Percentiles rank a stretch among this genome's conserved stretches.
These are phyloP conservation scores for Xylaria venustula DNA, from an alignment of 495 filamentous ascomycete genomes.

Conservation along the genomic window DNA sequence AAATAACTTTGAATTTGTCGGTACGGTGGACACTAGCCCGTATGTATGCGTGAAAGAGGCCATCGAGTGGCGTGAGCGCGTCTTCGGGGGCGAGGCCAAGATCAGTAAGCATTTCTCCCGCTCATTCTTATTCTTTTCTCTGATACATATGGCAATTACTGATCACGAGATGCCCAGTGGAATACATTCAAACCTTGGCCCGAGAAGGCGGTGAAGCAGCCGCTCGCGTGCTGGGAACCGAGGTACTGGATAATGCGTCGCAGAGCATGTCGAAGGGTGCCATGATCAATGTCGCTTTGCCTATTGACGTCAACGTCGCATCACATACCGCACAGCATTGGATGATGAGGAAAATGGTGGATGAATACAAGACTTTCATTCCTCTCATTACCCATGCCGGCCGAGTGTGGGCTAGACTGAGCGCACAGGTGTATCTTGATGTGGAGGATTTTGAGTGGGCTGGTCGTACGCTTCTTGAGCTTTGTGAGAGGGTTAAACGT, in stretches of 20 bases:
- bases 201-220: slow-evolving; percentile 56
- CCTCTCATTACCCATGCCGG: slow-evolving; percentile 59
- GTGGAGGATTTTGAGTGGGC: slow-evolving; percentile 74
- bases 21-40: slow-evolving; percentile 68
- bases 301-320: slow-evolving; percentile 49
- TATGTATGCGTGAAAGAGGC: slow-evolving; percentile 71
- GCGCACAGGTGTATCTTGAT: slow-evolving; percentile 79
- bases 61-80: slow-evolving; percentile 61
- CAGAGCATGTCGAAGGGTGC: slow-evolving; percentile 43
- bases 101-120: slow-evolving; percentile 40
- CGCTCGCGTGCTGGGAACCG: slow-evolving; percentile 64
- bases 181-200: slow-evolving; percentile 58
- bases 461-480: slow-evolving; percentile 55
- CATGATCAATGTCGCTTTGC: slow-evolving; percentile 74
- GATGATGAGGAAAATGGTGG: slow-evolving; percentile 54
- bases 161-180: not conserved
- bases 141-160: too few species aligned
- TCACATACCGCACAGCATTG: slow-evolving; percentile 44
- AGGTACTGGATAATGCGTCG: slow-evolving; percentile 62
- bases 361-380: slow-evolving; percentile 70
- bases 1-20: slow-evolving; percentile 72
- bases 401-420: slow-evolving; percentile 67
- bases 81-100: slow-evolving; percentile 71
- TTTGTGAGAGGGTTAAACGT: slow-evolving; percentile 59
- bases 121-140: too few species aligned